phyloP scores from a whole-genome alignment of 2,329 filamentous ascomycete genomes.

The Sporothrix mexicana region DNA sequence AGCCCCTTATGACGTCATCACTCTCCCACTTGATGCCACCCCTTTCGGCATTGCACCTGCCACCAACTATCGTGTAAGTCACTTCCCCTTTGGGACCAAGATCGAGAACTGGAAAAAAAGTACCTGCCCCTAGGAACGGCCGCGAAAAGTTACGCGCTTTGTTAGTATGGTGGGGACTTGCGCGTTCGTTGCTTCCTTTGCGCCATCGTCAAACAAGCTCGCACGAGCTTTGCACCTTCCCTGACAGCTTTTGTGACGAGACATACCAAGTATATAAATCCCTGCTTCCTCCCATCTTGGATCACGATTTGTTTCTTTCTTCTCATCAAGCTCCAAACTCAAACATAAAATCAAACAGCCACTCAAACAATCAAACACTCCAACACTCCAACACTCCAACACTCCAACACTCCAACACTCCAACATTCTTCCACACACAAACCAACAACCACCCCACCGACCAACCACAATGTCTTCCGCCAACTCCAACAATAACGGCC shows the following conservation, averaged over 20 bases:
- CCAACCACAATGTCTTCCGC: slow-evolving; percentile 29
- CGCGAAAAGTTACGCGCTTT: not conserved
- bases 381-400: not conserved
- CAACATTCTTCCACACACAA: not conserved
- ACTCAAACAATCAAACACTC: not conserved
- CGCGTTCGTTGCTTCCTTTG: not conserved
- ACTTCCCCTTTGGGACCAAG: slow-evolving; percentile 9
- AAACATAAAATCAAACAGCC: not conserved
- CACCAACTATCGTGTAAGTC: not conserved
- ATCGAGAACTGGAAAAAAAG: slow-evolving; percentile 7
- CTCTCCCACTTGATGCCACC: not conserved
- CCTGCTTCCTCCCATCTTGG: slow-evolving; percentile 4
- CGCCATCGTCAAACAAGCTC: slow-evolving; percentile 1
- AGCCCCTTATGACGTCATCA: not conserved
- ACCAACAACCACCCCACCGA: slow-evolving; percentile 34
- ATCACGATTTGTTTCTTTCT: not conserved
- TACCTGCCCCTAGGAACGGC: slow-evolving; percentile 9
- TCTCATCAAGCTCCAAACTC: slow-evolving; percentile 3
- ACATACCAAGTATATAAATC: slow-evolving; percentile 25
- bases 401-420: not conserved
- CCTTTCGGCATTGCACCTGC: slow-evolving; percentile 22
- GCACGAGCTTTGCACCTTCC: slow-evolving; percentile 3
- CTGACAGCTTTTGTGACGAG: not conserved
- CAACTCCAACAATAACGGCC: slow-evolving; percentile 47
- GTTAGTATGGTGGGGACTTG: not conserved